Evolutionary conservation across 129 eudicot species (phyloP).

Genomic region (Flaveria linearis): DNA sequence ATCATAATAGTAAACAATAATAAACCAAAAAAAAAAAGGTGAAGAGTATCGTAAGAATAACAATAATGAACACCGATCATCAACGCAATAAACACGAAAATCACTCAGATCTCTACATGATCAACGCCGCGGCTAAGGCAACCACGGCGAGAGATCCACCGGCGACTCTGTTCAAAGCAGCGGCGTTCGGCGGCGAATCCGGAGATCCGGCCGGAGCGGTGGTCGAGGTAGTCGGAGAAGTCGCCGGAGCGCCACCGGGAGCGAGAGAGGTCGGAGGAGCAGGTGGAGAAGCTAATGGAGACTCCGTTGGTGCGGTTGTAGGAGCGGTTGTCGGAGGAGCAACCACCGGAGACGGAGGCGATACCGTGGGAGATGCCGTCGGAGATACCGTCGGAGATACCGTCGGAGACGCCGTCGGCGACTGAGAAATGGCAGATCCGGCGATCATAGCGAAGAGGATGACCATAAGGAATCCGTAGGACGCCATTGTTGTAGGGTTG

Average conservation of each 20-base stretch:
- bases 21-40: background rate
- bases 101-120: constrained; percentile 51
- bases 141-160: constrained; percentile 52
- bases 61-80: constrained; percentile 7
- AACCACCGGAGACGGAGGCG: constrained; percentile 31
- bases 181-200: constrained; percentile 26
- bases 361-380: constrained; percentile 34
- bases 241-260: constrained; percentile 21
- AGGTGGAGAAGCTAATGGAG: constrained; percentile 42
- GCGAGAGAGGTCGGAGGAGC: constrained; percentile 41
- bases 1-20: background rate
- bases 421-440: constrained; percentile 63
- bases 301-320: constrained; percentile 32
- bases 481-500: constrained; percentile 37
- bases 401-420: constrained; percentile 52
- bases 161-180: constrained; percentile 45
- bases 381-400: constrained; percentile 48
- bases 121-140: constrained; percentile 52
- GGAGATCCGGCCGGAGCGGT: constrained; percentile 41
- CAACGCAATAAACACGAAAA: constrained; percentile 1
- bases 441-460: constrained; percentile 46
- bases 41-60: constrained; percentile 16
- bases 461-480: constrained; percentile 29
- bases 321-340: constrained; percentile 42
- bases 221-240: constrained; percentile 19